Base-by-base conservation (phyloP, 345 rosid genomes). In the Punica granatum region DNA sequence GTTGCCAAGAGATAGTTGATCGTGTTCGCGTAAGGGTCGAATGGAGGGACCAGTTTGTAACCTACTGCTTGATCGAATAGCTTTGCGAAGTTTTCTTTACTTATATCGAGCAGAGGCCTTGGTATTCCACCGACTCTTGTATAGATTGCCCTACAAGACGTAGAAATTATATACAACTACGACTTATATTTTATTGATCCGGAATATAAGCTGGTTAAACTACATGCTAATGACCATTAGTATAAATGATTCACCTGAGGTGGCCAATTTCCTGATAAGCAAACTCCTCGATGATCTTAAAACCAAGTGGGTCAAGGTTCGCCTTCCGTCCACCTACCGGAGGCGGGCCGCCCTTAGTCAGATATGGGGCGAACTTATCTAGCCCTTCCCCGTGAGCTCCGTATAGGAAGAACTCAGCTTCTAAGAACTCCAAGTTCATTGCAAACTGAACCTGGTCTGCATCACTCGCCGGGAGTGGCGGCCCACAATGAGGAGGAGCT, bases 231-330 rank as follows among this genome's bases (percentile, higher is more conserved):
- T 49, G 4, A 37, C 21, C 16, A 18, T n/a, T 49, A 3, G 54
- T 21, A 19, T 21, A 5, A 6, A 18, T 18, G 1, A n/a, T 49
- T 19, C 25, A 87, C 96, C 91, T 82, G 25, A 89, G 67, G 64
- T 91, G 93, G 14, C 93, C 96, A 9, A 91, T 56, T 82, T 91
- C 96, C 60, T 86, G 80, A 56, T 80, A 87, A 69, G 68, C 88
- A 49, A 92, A 87, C 59, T 92, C 92, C 61, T 82, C 82, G 0
- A 92, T 79, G 33, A 85, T 78, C 3, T 56, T 74, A 19, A 23
- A 60, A 26, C 79, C 76, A 8, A 73, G 7, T 12, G 75, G 79
- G 51, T 85, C 84, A 30, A 92, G 93, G 33, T 83, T 75, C 30
- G 91, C 96, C 75, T 66, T 81, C 64, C 16, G 65, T 30, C 78